These are phyloP conservation scores for Conringia planisiliqua DNA, from an alignment of 345 rosid genomes.

Conservation along the genomic window DNA sequence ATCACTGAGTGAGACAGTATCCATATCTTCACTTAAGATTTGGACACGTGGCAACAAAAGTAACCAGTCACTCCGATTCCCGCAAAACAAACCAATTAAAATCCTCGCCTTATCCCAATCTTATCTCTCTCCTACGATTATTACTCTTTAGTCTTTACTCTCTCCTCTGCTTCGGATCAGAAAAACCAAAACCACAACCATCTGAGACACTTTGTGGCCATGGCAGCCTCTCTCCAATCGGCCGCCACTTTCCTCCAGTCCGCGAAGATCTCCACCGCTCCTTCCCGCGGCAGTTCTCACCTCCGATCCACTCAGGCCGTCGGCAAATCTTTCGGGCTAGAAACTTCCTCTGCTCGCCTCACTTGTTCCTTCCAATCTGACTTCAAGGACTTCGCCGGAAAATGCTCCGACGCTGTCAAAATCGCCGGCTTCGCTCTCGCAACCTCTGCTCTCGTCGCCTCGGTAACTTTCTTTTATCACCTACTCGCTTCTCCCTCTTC, in stretches of 20 bases:
- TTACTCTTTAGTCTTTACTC: slow-evolving; percentile 17
- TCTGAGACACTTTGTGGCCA: slow-evolving; percentile 22
- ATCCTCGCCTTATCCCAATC: slow-evolving; percentile 63
- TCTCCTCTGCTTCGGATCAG: slow-evolving; percentile 19
- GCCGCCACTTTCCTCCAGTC: slow-evolving; percentile 86
- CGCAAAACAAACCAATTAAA: slow-evolving; percentile 58
- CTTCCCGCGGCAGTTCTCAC: slow-evolving; percentile 39
- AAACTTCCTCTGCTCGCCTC: slow-evolving; percentile 49
- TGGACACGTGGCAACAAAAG: slow-evolving; percentile 51
- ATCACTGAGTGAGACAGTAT: slow-evolving; percentile 25
- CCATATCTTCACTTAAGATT: slow-evolving; percentile 29
- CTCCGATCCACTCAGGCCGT: slow-evolving; percentile 50
- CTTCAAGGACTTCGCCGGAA: slow-evolving; percentile 64
- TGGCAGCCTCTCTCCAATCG: slow-evolving; percentile 92
- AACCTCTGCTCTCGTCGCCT: slow-evolving; percentile 90
- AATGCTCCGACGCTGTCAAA: slow-evolving; percentile 70
- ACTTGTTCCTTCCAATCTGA: slow-evolving; percentile 74
- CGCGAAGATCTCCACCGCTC: slow-evolving; percentile 48
- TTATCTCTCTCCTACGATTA: slow-evolving; percentile 40
- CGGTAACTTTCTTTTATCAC: slow-evolving; percentile 41
- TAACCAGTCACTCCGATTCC: slow-evolving; percentile 27
- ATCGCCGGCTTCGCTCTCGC: slow-evolving; percentile 88
- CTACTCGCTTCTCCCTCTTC: not conserved
- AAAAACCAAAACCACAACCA: not conserved
- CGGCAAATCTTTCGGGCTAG: slow-evolving; percentile 60